Base-by-base conservation (phyloP, 2,329 filamentous ascomycete genomes). In the Ascomycota sp. region DNA sequence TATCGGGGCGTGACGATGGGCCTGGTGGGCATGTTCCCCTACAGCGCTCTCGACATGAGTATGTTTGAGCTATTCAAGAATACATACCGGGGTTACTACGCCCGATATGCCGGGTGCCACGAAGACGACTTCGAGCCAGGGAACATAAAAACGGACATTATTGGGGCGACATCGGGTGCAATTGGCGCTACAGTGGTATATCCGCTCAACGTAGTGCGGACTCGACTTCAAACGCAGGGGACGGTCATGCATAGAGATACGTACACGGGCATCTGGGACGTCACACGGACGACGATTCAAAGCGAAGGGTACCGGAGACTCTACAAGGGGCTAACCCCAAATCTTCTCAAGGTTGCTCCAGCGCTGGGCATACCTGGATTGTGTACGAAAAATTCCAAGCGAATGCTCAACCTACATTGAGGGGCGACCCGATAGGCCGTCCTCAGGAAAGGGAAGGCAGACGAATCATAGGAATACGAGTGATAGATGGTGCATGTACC, bases 1-100 rank as follows among this genome's bases (percentile, higher is more conserved):
- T 98, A 95, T 51, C 81, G 86, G 31, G 89, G 89, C 25, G 65
- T 98, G 22, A 85, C 83, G 0, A 89, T 95, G 69, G 89, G 89
- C 11, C 64, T 98, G 4, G 57, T 94, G 30, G 89, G 89, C 48
- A 94, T 95, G 73, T 98, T 98, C 44, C 89, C 89, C 0, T 98
- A 95, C 51, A 86, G 83, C 25, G 89, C 89, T 29, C 91, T 98
- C 46, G 89, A 98, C 47, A 75, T 98, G 44, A 82, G 81, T 38
- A 93, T 82, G 1, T 98, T 95, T 45, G 89, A 98, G 54, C 72
- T 89, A 35, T 65, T 94, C 36, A 98, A 98, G 55, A 70, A 68
- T 28, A 63, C 63, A 7, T 71, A 91, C 38, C 67, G 76, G 22
- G 56, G 56, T 4, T 74, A 75, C 38, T 78, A 82, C 44, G 78